Evolutionary conservation across 192 early-diverging fungal genomes (phyloP).

Genomic region (Polychytrium aggregatum): DNA sequence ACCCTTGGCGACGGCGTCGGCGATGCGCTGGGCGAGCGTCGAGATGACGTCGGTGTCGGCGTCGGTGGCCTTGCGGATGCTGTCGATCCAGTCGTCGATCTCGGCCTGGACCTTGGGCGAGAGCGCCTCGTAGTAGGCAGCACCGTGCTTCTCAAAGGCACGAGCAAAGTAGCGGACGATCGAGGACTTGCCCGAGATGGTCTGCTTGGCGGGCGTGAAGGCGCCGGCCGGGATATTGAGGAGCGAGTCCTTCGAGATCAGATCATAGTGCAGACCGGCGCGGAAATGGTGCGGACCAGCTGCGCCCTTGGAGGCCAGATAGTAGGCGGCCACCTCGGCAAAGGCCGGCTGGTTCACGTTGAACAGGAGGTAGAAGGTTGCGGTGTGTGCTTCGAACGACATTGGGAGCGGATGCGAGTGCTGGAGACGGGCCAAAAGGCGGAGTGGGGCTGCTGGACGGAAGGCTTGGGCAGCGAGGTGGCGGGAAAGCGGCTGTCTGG

Average conservation of each 20-base stretch:
- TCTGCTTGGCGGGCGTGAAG: conserved; percentile 2
- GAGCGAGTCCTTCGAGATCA: conserved; percentile 1
- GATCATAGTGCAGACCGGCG: conserved; percentile 6
- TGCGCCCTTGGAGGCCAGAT: too few relatives aligned
- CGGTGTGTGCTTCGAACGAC: too few relatives aligned
- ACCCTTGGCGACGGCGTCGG: not conserved
- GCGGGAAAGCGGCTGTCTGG: too few relatives aligned
- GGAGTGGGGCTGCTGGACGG: too few relatives aligned
- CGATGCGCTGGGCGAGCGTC: not conserved
- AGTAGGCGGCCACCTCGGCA: too few relatives aligned
- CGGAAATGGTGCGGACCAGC: too few relatives aligned
- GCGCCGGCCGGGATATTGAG: conserved; percentile 11
- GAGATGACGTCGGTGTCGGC: too few relatives aligned
- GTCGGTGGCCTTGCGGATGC: not conserved
- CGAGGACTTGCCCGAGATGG: conserved; percentile 9
- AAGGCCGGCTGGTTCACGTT: too few relatives aligned
- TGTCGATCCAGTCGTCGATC: conserved; percentile 1
- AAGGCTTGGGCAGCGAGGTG: too few relatives aligned
- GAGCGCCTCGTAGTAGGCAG: not conserved
- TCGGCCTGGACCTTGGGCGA: not conserved
- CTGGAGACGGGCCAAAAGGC: too few relatives aligned
- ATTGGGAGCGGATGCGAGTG: too few relatives aligned
- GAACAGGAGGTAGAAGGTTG: too few relatives aligned
- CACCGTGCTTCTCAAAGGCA: not conserved
- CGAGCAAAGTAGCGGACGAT: conserved; percentile 16